Conservation (phyloP, 495 filamentous ascomycete genomes). For the Jackrogersella minutella region DNA sequence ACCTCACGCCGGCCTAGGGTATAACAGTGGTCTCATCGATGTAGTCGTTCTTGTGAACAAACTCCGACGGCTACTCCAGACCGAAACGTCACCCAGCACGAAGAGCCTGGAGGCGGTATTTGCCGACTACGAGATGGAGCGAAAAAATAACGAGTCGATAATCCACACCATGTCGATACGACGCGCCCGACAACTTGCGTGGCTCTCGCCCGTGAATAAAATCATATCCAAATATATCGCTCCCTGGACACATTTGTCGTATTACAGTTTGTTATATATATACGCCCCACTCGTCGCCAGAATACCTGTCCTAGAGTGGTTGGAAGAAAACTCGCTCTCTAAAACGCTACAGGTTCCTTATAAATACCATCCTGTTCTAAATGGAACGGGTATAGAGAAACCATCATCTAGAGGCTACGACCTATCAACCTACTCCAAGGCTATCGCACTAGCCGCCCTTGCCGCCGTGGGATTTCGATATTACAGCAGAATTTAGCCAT, state of each 20-base stretch:
- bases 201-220: slow-evolving; percentile 23
- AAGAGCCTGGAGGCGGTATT: slow-evolving; percentile 32
- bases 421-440: background rate
- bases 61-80: slow-evolving; percentile 36
- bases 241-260: slow-evolving; percentile 22
- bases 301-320: slow-evolving; percentile 38
- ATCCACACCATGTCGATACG: slow-evolving; percentile 34
- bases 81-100: slow-evolving; percentile 11
- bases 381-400: background rate
- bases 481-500: slow-evolving; percentile 8
- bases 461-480: slow-evolving; percentile 24
- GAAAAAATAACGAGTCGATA: slow-evolving; percentile 23
- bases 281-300: slow-evolving; percentile 29
- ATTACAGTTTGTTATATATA: slow-evolving; percentile 11
- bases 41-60: slow-evolving; percentile 54
- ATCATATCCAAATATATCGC: slow-evolving; percentile 32
- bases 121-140: slow-evolving; percentile 32
- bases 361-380: slow-evolving; percentile 4
- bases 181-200: slow-evolving; percentile 28
- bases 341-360: slow-evolving; percentile 11
- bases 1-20: slow-evolving; percentile 51
- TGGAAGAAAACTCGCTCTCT: slow-evolving; percentile 24
- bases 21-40: slow-evolving; percentile 53
- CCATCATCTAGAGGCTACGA: background rate
- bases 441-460: slow-evolving; percentile 2